Evolutionary conservation across 2,329 filamentous ascomycete species (phyloP), one percentile per base, ranked within the genome.

Genomic region (Pyrenochaeta sp.): DNA sequence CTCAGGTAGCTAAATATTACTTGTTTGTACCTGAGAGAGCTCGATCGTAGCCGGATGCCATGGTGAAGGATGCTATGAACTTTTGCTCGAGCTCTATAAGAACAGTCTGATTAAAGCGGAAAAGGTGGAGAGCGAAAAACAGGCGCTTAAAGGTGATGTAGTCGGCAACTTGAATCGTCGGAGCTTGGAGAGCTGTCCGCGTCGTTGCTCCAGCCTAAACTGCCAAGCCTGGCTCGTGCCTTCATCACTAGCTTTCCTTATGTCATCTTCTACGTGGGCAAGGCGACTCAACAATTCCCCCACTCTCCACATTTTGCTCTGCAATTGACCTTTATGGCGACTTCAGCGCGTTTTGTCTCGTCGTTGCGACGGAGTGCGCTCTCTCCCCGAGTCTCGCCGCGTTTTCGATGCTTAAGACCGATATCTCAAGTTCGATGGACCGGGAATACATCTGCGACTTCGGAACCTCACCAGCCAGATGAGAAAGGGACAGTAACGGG

Each of bases 11-110:
- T 59, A 70, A 64, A 46, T 46, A 50, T 76, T 72, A 72, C 40
- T 40, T 59, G 49, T 61, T 70, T 89, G 84, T 89, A 97, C 93
- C 94, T 83, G 94, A 98, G 80, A 98, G 90, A 82, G 94, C 95
- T 91, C 95, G 91, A 85, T 99, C 95, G 84, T 99, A 99, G 82
- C 94, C 94, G 74, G 93, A 97, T 80, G 93, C 91, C 92, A 96
- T 91, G 62, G 46, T 79, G 71, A 45, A n/a, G 25, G 45, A 39
- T 59, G 34, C 52, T 43, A 5, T 32, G 27, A 25, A 36, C 15
- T 45, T 15, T 45, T 43, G n/a, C 27, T 15, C 19, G n/a, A 30
- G 39, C 49, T 56, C 28, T 50, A 46, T 50, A 7, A 40, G 36
- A 15, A 25, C 28, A 45, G 2, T n/a, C 9, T 30, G 8, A 37